phyloP scores from a whole-genome alignment of 768 basidiomycete species.

The Russula abietina region DNA sequence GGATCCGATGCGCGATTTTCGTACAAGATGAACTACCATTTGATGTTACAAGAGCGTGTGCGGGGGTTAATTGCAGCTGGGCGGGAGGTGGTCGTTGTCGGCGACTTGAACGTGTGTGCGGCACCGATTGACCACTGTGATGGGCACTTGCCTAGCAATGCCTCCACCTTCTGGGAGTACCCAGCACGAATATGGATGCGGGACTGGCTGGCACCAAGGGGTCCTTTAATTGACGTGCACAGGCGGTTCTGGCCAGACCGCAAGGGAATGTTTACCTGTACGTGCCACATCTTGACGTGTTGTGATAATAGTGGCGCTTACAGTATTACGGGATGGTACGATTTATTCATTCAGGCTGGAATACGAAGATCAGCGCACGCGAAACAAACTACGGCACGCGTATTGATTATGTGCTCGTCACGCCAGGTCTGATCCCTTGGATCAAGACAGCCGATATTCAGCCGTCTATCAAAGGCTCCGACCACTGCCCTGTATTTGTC shows the following conservation, averaged over 20 bases:
- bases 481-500: slow-evolving; percentile 95
- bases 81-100: too few relatives aligned
- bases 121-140: too few relatives aligned
- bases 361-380: slow-evolving; percentile 84
- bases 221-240: too few relatives aligned
- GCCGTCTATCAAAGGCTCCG: slow-evolving; percentile 82
- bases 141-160: too few relatives aligned
- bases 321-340: background rate
- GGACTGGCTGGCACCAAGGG: too few relatives aligned
- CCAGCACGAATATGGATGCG: too few relatives aligned
- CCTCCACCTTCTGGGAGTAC: too few relatives aligned
- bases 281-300: slow-evolving; percentile 29
- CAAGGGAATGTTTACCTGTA: slow-evolving; percentile 95
- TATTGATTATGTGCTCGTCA: slow-evolving; percentile 86
- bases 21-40: too few relatives aligned
- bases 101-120: too few relatives aligned
- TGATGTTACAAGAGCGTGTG: too few relatives aligned
- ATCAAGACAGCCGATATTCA: slow-evolving; percentile 81
- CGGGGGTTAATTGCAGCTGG: too few relatives aligned
- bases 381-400: slow-evolving; percentile 93
- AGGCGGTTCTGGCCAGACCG: slow-evolving; percentile 73
- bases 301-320: background rate
- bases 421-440: slow-evolving; percentile 85
- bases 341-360: slow-evolving; percentile 65
- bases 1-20: too few relatives aligned